A percentile compares a stretch with the other conserved stretches of the same genome.
phyloP scores from a whole-genome alignment of 2,329 filamentous ascomycete species.

The Diaporthe sp. region DNA sequence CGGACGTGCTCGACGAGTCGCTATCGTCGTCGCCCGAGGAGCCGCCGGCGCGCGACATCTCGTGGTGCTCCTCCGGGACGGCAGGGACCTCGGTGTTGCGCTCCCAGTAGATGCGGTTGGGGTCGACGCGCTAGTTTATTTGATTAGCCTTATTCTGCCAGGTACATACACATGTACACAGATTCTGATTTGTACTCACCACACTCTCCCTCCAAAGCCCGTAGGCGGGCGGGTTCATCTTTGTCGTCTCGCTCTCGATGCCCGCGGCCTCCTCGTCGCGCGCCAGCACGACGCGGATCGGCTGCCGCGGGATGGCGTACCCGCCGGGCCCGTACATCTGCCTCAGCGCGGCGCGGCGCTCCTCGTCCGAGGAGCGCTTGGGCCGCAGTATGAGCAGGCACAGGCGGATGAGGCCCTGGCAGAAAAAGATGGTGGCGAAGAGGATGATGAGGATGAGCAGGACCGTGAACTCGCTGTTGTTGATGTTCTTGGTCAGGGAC shows the following conservation, averaged over 20 bases:
- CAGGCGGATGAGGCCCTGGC: slow-evolving; percentile 80
- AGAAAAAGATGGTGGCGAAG: slow-evolving; percentile 82
- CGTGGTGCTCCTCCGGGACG: slow-evolving; percentile 38
- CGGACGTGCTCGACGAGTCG: slow-evolving; percentile 22
- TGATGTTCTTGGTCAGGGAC: slow-evolving; percentile 72
- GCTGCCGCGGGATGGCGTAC: slow-evolving; percentile 77
- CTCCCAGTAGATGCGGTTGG: slow-evolving; percentile 85
- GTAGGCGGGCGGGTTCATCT: slow-evolving; percentile 83
- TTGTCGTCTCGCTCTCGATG: slow-evolving; percentile 65
- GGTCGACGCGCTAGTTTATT: slow-evolving; percentile 76
- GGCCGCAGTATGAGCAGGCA: slow-evolving; percentile 73
- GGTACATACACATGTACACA: not conserved
- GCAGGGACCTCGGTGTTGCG: slow-evolving; percentile 61
- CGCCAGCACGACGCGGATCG: slow-evolving; percentile 82
- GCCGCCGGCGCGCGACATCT: slow-evolving; percentile 7
- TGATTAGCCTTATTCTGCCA: not conserved
- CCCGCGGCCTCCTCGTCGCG: slow-evolving; percentile 79
- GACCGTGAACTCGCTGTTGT: slow-evolving; percentile 80
- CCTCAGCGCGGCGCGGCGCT: slow-evolving; percentile 44
- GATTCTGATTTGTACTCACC: slow-evolving; percentile 61
- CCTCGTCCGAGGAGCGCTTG: slow-evolving; percentile 49
- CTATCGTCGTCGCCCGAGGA: slow-evolving; percentile 40
- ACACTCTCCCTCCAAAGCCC: slow-evolving; percentile 87
- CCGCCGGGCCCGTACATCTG: slow-evolving; percentile 69
- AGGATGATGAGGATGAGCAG: slow-evolving; percentile 84